A percentile compares a stretch with the other conserved stretches of the same genome.
phyloP scores from a whole-genome alignment of 805 yeast species.

The Metschnikowia matae region DNA sequence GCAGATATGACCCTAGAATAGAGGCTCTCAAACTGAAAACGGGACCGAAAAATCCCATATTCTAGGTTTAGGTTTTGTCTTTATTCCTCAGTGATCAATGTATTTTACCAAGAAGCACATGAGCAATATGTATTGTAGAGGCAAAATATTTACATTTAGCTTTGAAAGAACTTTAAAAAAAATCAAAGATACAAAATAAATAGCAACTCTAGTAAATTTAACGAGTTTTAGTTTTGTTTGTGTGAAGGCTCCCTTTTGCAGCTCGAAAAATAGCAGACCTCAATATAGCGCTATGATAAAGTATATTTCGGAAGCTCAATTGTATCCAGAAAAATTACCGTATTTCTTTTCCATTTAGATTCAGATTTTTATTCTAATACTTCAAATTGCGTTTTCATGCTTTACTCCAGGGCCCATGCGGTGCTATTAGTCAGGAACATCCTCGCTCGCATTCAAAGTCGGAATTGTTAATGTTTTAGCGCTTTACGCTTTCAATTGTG shows the following conservation, averaged over 20 bases:
- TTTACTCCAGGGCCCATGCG: neutral
- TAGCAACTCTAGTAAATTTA: neutral
- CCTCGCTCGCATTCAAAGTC: neutral
- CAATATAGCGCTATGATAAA: too few relatives aligned
- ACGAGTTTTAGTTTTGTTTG: neutral
- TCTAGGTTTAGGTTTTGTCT: neutral
- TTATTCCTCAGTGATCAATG: neutral
- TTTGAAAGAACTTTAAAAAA: neutral
- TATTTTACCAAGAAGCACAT: neutral
- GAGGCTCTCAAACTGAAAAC: neutral
- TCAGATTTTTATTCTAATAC: too few relatives aligned
- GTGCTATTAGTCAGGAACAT: neutral
- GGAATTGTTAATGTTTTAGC: too few relatives aligned
- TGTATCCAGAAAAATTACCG: too few relatives aligned
- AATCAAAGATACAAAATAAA: neutral
- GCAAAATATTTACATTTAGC: neutral
- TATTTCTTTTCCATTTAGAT: too few relatives aligned
- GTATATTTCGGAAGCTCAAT: too few relatives aligned
- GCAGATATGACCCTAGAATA: slow-evolving; percentile 26
- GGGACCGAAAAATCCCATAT: neutral
- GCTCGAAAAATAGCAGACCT: neutral
- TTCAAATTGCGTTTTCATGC: too few relatives aligned
- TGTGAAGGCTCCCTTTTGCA: neutral
- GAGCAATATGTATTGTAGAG: neutral
- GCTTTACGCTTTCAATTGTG: too few relatives aligned